Percentiles rank a stretch among this genome's conserved stretches.
phyloP scores from a whole-genome alignment of 2,329 filamentous ascomycete genomes.

The Clarireedia homoeocarpa region DNA sequence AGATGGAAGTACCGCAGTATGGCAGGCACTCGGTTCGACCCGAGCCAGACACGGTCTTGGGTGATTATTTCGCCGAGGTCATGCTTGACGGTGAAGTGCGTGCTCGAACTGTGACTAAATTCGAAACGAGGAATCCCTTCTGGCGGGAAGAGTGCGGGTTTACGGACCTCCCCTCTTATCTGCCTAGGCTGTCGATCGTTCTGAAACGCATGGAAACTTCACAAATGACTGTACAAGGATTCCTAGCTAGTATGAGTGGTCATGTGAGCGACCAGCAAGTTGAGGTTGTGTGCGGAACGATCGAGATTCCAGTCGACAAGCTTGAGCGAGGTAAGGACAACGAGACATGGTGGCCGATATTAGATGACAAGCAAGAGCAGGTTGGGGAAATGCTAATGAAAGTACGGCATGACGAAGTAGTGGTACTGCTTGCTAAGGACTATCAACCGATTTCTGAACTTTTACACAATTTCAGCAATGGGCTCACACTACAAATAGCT shows the following conservation, averaged over 20 bases:
- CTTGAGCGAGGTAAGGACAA: slow-evolving; percentile 68
- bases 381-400: slow-evolving; percentile 82
- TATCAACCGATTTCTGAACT: slow-evolving; percentile 78
- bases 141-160: slow-evolving; percentile 78
- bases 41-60: slow-evolving; percentile 41
- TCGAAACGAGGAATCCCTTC: slow-evolving; percentile 65
- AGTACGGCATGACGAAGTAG: slow-evolving; percentile 77
- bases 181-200: slow-evolving; percentile 62
- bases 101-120: slow-evolving; percentile 65
- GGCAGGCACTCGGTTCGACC: slow-evolving; percentile 20
- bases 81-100: slow-evolving; percentile 73
- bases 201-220: slow-evolving; percentile 54
- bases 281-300: slow-evolving; percentile 56
- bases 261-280: slow-evolving; percentile 29
- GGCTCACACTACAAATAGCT: slow-evolving; percentile 77
- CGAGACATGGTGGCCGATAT: slow-evolving; percentile 82
- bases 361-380: slow-evolving; percentile 66
- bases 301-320: slow-evolving; percentile 70
- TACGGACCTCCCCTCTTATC: slow-evolving; percentile 58
- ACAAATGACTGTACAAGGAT: slow-evolving; percentile 19
- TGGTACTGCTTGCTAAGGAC: slow-evolving; percentile 78
- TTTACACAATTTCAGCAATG: slow-evolving; percentile 75
- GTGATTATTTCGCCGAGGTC: slow-evolving; percentile 73
- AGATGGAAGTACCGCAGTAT: slow-evolving; percentile 25
- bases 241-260: slow-evolving; percentile 25